Base-by-base conservation (phyloP, 1,139 yeast species). In the Kodamaea sp. region DNA sequence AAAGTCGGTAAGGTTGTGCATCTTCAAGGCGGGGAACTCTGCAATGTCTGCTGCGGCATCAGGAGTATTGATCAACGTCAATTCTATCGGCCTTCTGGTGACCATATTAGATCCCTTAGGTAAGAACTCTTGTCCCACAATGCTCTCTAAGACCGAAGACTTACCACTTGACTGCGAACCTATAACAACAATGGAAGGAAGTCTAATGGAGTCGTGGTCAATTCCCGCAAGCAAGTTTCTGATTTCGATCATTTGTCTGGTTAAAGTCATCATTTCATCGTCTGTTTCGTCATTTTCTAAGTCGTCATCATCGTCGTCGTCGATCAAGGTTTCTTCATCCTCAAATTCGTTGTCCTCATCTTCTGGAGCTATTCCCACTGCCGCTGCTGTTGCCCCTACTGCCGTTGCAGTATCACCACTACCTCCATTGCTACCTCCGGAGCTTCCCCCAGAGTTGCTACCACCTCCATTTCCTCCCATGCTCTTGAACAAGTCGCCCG, bases 141-240 rank as follows among this genome's bases (percentile, higher is more conserved):
- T 84, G 11, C 96, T 79, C 56, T 90, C 97, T 39, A 90, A 71
- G 1, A 90, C 97, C 0, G 97, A 89, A 0, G 96, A 86, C 59
- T 90, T 90, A 34, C 99, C 99, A 32, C 96, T 87, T 8, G 96
- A 86, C 63, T 94, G 98, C 1, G 98, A 92, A 0, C 99, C 98
- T 46, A 94, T 79, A 1, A 94, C 98, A 12, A 94, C 98, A 48
- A 94, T 94, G 0, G 96, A 85, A 2, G 98, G 98, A 26, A 94
- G 67, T 44, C 83, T 86, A 29, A 92, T 68, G 9, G 87, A 77
- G 26, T 88, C 90, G 41, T 84, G 83, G 52, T 89, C 95, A 13
- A 94, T 79, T 41, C 78, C 80, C 39, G 85, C 77, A 35, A 94
- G 67, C 29, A 92, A 75, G 34, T 82, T 77, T 53, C 97, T 73